A percentile compares a stretch with the other conserved stretches of the same genome.
Conservation (phyloP, 2,329 filamentous ascomycete genomes). For the Colletotrichum paranaense region DNA sequence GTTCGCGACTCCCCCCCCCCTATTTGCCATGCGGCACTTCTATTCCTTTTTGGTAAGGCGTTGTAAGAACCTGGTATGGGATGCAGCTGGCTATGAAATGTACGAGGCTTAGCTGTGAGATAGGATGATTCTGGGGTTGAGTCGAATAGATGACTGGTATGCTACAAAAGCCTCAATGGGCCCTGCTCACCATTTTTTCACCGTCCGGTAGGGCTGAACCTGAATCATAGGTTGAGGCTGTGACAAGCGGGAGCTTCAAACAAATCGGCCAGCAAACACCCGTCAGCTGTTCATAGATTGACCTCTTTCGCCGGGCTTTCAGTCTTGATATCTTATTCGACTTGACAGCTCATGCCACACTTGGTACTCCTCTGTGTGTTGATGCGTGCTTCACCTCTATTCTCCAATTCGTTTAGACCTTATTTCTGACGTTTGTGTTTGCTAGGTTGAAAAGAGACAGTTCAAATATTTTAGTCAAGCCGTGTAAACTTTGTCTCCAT, state of each 20-base stretch:
- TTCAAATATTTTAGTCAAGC: too few relatives aligned
- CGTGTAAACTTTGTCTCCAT: too few relatives aligned
- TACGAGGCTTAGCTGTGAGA: background rate
- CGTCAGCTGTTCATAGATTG: background rate
- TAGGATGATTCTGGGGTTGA: background rate
- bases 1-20: background rate
- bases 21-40: background rate
- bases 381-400: too few relatives aligned
- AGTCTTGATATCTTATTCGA: too few relatives aligned
- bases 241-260: background rate
- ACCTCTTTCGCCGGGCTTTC: background rate
- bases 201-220: background rate
- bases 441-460: too few relatives aligned
- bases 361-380: too few relatives aligned
- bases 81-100: too few relatives aligned
- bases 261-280: background rate
- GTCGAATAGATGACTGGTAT: background rate
- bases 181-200: background rate
- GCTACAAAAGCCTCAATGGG: background rate
- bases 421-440: too few relatives aligned
- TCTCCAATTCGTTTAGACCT: too few relatives aligned
- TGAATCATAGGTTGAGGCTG: background rate
- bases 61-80: too few relatives aligned
- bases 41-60: background rate
- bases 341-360: too few relatives aligned